A percentile compares a stretch with the other conserved stretches of the same genome.
phyloP scores from a whole-genome alignment of 306 rosid species.

The Quercus wislizeni region DNA sequence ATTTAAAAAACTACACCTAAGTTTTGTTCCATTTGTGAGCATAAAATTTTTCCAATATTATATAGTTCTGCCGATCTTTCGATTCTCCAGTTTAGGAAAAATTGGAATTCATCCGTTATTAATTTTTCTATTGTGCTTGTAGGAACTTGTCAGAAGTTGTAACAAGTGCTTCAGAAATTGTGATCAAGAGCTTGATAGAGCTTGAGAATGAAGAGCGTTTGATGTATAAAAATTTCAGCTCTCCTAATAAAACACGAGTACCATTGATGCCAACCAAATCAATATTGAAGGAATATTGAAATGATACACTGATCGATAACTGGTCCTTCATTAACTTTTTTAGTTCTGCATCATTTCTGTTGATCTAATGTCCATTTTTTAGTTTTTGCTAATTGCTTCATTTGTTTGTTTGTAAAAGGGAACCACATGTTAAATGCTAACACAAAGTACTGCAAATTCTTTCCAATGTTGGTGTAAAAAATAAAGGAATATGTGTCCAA shows the following conservation, averaged over 20 bases:
- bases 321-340: background rate
- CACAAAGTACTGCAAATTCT: no score
- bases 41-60: no score
- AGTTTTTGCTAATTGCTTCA: background rate
- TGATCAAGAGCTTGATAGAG: conserved; percentile 62
- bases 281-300: background rate
- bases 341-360: background rate
- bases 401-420: no score
- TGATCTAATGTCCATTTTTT: background rate
- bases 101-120: background rate
- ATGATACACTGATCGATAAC: background rate
- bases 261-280: background rate
- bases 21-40: no score
- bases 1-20: no score
- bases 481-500: background rate
- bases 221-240: conserved; percentile 15
- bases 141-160: conserved; percentile 76
- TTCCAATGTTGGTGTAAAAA: no score
- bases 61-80: no score
- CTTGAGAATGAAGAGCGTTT: conserved; percentile 44
- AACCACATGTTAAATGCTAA: no score
- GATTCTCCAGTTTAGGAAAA: no score
- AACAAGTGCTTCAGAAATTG: conserved; percentile 48
- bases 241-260: background rate
- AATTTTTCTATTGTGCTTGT: conserved; percentile 7